phyloP scores from a whole-genome alignment of 768 basidiomycete genomes.

The Sporobolomyces phaffii region DNA sequence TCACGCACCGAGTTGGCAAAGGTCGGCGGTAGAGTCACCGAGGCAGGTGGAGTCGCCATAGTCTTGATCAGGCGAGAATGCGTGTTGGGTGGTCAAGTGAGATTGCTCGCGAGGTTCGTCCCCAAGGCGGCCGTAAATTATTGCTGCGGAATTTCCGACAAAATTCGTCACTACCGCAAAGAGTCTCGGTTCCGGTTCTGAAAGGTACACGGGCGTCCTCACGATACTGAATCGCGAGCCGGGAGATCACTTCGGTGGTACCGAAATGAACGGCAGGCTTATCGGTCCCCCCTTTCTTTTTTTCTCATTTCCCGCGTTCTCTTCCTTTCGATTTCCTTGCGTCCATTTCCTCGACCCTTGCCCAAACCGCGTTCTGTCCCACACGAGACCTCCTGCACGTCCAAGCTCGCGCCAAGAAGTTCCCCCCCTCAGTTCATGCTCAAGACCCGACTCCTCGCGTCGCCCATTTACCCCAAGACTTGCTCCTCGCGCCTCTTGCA shows the following conservation, averaged over 20 bases:
- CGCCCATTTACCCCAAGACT: neutral
- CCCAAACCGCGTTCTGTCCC: no score
- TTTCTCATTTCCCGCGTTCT: neutral
- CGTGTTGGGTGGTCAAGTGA: no score
- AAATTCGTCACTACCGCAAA: no score
- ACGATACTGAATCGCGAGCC: neutral
- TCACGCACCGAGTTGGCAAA: conserved; percentile 20
- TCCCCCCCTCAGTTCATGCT: neutral
- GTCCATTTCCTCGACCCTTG: neutral
- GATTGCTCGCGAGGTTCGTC: no score
- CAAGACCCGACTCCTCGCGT: neutral
- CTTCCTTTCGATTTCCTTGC: neutral
- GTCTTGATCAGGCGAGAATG: no score
- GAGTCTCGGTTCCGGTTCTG: no score
- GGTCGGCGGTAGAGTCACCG: conserved; percentile 15
- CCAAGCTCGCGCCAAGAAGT: no score
- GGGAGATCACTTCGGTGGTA: neutral
- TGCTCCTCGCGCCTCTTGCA: neutral
- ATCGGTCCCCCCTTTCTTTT: neutral
- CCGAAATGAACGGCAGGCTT: neutral
- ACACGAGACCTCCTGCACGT: no score
- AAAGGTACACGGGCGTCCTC: neutral
- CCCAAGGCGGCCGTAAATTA: no score
- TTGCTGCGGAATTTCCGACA: neutral
- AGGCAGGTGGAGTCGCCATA: neutral